Base-by-base conservation (phyloP, 352 stramenopile genomes). In the Plasmopara viticola region DNA sequence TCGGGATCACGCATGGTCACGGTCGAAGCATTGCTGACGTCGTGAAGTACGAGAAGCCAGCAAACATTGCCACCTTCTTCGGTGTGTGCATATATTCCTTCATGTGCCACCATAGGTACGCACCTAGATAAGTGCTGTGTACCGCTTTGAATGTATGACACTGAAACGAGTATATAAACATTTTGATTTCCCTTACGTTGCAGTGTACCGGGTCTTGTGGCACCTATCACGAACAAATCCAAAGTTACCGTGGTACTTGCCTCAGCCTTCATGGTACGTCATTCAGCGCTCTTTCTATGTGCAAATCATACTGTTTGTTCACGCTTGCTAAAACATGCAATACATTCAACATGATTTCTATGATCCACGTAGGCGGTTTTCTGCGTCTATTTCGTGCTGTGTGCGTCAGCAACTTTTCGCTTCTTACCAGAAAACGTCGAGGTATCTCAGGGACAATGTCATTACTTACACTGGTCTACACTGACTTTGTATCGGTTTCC, bases 51-150 rank as follows among this genome's bases (percentile, higher is more conserved):
- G 79, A 91, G 58, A 74, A 86, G 44, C 71, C 81, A 0, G 57
- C 69, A 30, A 87, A 85, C 44, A 70, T 94, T 48, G 65, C 79
- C 34, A 89, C 75, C 9, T 89, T 94, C 61, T 94, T 92, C 53
- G 84, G 84, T 33, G 80, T 91, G 15, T 91, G 78, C 63, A 94
- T 94, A 53, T 94, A 94, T 59, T 92, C 84, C 31, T 94, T 94
- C 74, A 94, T 94, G 84, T 94, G 84, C 58, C 84, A 94, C 54
- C 84, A 94, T 72, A 93, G 81, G 81, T 91, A 62, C 10, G 20
- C 20, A 25, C 20, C 20, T 25, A 1, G 20, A 25, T 25, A 3
- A 25, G 20, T 25, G 20, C 20, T 25, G 20, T 28, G 31, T 35
- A 35, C 6, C 31, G 7, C 6, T 4, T 35, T 35, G 31, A 35